Conservation (phyloP, 257 asterid genomes). For the Solanum piurae region DNA sequence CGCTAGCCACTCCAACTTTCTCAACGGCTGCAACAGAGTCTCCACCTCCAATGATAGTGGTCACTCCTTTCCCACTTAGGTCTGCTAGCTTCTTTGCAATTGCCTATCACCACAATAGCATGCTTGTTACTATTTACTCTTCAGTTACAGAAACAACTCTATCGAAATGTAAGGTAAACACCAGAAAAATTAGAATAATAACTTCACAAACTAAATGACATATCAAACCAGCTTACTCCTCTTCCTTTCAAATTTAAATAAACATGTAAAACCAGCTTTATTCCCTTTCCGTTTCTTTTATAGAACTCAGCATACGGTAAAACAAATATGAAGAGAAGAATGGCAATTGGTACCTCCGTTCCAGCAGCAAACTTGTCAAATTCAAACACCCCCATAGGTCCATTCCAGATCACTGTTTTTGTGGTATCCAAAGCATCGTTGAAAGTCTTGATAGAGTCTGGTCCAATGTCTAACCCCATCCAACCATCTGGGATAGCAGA, state of each 20-base stretch:
- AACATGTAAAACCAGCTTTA: background rate
- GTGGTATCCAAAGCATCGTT: slow-evolving; percentile 64
- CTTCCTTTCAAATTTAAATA: background rate
- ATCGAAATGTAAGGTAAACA: background rate
- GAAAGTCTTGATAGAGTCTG: slow-evolving; percentile 74
- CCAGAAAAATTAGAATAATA: background rate
- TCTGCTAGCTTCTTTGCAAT: slow-evolving; percentile 80
- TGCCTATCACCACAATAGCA: slow-evolving; percentile 26
- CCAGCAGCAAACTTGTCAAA: slow-evolving; percentile 81
- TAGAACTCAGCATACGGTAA: background rate
- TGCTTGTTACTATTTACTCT: background rate
- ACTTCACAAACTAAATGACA: no score
- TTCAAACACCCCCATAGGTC: slow-evolving; percentile 95
- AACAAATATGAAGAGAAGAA: background rate
- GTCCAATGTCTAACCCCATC: slow-evolving; percentile 91
- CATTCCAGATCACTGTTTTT: slow-evolving; percentile 81
- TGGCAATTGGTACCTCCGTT: slow-evolving; percentile 47
- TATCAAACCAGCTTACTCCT: no score
- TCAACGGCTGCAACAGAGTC: slow-evolving; percentile 93
- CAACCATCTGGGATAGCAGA: slow-evolving; percentile 79
- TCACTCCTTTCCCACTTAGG: slow-evolving; percentile 73
- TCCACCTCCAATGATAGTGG: slow-evolving; percentile 87
- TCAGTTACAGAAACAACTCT: background rate
- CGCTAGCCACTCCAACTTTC: slow-evolving; percentile 74
- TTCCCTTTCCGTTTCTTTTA: background rate